Conservation (phyloP, 2,329 filamentous ascomycete species). For the Penicillium sp. region DNA sequence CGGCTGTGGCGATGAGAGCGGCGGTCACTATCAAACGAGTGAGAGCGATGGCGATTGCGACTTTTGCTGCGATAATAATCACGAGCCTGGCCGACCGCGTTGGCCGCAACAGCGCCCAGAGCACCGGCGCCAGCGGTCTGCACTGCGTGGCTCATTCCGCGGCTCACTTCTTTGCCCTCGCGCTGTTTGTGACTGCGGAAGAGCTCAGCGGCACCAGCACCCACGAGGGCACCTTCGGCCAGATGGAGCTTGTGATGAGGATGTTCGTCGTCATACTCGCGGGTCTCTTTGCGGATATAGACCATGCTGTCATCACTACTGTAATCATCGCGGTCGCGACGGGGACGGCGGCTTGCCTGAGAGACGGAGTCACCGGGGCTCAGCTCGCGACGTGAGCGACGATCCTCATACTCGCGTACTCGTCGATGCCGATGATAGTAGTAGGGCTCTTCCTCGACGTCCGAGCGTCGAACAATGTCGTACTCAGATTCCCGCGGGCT, state of each 20-base stretch:
- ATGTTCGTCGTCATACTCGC: conserved; percentile 42
- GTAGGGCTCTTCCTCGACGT: conserved; percentile 53
- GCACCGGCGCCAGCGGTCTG: conserved; percentile 55
- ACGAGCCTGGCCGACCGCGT: conserved; percentile 48
- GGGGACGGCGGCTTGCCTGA: conserved; percentile 40
- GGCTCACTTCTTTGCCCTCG: conserved; percentile 50
- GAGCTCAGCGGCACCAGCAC: conserved; percentile 56
- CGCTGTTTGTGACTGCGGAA: conserved; percentile 53
- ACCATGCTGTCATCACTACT: conserved; percentile 58
- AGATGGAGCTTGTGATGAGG: conserved; percentile 51
- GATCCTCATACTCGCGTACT: conserved; percentile 50
- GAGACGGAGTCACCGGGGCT: conserved; percentile 50
- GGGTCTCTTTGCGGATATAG: conserved; percentile 50
- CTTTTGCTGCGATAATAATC: conserved; percentile 47
- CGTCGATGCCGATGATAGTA: conserved; percentile 57
- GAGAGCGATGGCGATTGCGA: conserved; percentile 39
- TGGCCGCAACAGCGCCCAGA: conserved; percentile 56
- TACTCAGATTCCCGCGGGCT: conserved; percentile 51
- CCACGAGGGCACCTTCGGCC: conserved; percentile 57
- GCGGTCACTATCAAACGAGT: conserved; percentile 37
- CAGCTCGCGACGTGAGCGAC: conserved; percentile 41
- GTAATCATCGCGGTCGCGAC: conserved; percentile 40
- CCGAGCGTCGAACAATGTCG: conserved; percentile 54
- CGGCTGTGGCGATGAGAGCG: conserved; percentile 30
- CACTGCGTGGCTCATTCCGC: conserved; percentile 44